Conservation (phyloP, 208 protist species). For the Tritrichomonas musculus region DNA sequence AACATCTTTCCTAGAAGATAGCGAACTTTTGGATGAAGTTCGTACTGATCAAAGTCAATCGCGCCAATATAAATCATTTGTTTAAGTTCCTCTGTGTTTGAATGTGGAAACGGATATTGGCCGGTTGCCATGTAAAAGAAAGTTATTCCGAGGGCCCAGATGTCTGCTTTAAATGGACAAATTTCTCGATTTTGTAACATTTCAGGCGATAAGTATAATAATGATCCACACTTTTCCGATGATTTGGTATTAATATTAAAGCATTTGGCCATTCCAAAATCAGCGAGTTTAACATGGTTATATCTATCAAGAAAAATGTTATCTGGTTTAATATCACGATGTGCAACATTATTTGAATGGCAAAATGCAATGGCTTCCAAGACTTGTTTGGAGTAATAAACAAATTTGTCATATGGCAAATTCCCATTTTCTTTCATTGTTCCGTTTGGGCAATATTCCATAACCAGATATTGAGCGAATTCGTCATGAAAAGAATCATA, state of each 20-base stretch:
- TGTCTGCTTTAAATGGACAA: background rate
- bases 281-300: background rate
- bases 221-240: background rate
- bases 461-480: background rate
- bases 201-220: background rate
- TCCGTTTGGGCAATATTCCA: background rate
- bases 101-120: too few species aligned
- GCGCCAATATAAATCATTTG: too few species aligned
- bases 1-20: too few species aligned
- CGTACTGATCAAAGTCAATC: too few species aligned
- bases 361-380: background rate
- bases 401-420: background rate
- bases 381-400: background rate
- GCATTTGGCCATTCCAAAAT: background rate
- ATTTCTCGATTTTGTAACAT: background rate
- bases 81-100: too few species aligned
- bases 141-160: background rate
- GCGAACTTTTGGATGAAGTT: too few species aligned
- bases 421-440: background rate
- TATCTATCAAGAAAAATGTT: background rate
- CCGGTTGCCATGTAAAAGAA: slow-evolving; percentile 28
- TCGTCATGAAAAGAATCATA: background rate
- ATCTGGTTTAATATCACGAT: background rate
- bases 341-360: background rate
- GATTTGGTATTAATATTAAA: background rate